phyloP scores from a whole-genome alignment of 306 rosid genomes.

The Cicer cuneatum region DNA sequence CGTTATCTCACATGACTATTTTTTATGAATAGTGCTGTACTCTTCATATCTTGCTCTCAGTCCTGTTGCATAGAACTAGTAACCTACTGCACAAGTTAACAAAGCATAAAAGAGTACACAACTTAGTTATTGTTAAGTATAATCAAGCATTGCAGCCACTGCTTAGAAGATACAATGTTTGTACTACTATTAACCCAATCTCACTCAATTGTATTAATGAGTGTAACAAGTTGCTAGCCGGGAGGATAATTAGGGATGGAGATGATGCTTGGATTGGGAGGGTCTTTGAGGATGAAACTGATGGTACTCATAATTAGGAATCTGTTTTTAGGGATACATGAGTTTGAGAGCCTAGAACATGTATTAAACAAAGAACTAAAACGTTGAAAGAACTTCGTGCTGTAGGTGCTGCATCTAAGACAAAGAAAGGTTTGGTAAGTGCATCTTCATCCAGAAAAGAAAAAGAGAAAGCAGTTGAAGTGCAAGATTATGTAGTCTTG shows the following conservation, averaged over 20 bases:
- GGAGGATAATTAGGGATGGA: not conserved
- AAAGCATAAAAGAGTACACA: not conserved
- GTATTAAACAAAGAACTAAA: not conserved
- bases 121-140: not conserved
- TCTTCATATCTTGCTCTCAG: too few relatives aligned
- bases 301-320: not conserved
- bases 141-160: not conserved
- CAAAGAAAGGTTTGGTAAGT: not conserved
- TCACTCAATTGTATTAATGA: not conserved
- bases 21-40: too few relatives aligned
- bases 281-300: not conserved
- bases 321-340: not conserved
- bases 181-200: not conserved
- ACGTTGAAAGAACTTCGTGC: too few relatives aligned
- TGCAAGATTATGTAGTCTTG: not conserved
- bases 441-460: too few relatives aligned
- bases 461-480: not conserved
- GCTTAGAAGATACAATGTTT: not conserved
- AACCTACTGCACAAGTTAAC: too few relatives aligned
- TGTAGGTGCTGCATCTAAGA: not conserved
- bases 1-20: too few relatives aligned
- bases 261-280: not conserved
- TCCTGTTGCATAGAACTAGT: too few relatives aligned
- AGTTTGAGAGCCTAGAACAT: not conserved
- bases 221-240: not conserved